Base-by-base conservation (phyloP, 148 eudicot genomes). In the Diospyros kaki region DNA sequence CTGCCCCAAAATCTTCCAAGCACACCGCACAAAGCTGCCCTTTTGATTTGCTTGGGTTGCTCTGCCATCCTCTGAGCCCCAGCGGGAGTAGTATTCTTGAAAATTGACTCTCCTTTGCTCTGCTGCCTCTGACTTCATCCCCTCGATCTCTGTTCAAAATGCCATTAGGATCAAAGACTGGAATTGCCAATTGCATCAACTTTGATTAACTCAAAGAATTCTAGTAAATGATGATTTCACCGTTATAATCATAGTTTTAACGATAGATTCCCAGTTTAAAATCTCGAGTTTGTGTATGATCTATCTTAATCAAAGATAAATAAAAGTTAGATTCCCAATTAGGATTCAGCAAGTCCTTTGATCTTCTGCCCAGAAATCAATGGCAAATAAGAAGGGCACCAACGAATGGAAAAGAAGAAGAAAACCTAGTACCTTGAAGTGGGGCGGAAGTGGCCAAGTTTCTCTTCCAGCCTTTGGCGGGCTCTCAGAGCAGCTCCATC, bases 11-110 rank as follows among this genome's bases (percentile, higher is more conserved):
- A 71, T 64, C 54, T 17, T 70, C 79, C 79, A 69, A 76, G 42
- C 74, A 76, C 68, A 76, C 79, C 1, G 43, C 66, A 61, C 79
- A 76, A 50, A 76, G 3, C 13, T 60, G 66, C 48, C 51, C 68
- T 68, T 69, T 50, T 17, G 68, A 59, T 65, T 58, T 52, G 4
- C 48, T 66, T 6, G 11, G 60, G 67, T 50, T 69, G 67, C 40
- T 76, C 4, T 6, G 13, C 14, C 56, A 40, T 28, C 28, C 28
- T 28, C 28, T 50, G 41, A 76, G 43, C 66, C 40, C 79, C 79
- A 76, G 10, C 59, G 40, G n/a, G 18, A 11, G 58, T 48, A 68
- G 66, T 39, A 14, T 28, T 41, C 17, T 1, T 40, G 10, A 3
- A 11, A 15, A 45, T 67, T 28, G 72, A 2, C 2, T 9, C 15